phyloP scores from a whole-genome alignment of 352 stramenopile species.

The Pythium aquatile region DNA sequence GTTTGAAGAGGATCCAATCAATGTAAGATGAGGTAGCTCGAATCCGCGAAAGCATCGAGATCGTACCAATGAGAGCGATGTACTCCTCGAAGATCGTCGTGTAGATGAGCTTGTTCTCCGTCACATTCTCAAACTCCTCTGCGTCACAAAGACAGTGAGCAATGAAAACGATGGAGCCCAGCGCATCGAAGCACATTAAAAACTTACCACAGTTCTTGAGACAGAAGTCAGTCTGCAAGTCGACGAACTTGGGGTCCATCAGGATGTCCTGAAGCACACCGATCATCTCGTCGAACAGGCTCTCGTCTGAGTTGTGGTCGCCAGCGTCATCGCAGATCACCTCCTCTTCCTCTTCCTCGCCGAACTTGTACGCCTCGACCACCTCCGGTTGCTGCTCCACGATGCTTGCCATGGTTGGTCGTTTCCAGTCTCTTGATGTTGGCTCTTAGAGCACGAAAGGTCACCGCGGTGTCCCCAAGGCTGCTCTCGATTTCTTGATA shows the following conservation, averaged over 20 bases:
- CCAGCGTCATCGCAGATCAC: constrained; percentile 61
- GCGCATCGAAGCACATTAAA: not conserved
- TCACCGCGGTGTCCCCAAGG: not conserved
- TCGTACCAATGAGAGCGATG: constrained; percentile 69
- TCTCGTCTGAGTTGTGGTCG: constrained; percentile 72
- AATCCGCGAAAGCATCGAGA: not conserved
- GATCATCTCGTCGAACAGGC: constrained; percentile 82
- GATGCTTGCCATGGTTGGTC: constrained; percentile 23
- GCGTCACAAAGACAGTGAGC: constrained; percentile 9
- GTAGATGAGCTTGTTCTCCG: constrained; percentile 85
- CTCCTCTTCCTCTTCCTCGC: constrained; percentile 60
- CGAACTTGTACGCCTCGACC: constrained; percentile 37
- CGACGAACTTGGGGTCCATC: constrained; percentile 77
- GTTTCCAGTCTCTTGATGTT: not conserved
- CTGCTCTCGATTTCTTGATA: not conserved
- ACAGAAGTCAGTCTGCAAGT: constrained; percentile 77
- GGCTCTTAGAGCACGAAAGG: not conserved
- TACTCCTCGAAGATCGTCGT: constrained; percentile 81
- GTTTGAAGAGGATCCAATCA: not conserved
- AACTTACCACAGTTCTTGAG: constrained; percentile 69
- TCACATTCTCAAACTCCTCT: constrained; percentile 85
- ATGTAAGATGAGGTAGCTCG: too few species aligned
- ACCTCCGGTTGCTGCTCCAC: constrained; percentile 47
- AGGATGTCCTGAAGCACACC: constrained; percentile 75
- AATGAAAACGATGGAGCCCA: not conserved